Percentiles rank a stretch among this genome's conserved stretches.
These are phyloP conservation scores for Aspergillus fumigatus DNA, from an alignment of 2,329 filamentous ascomycete genomes.

Conservation along the genomic window DNA sequence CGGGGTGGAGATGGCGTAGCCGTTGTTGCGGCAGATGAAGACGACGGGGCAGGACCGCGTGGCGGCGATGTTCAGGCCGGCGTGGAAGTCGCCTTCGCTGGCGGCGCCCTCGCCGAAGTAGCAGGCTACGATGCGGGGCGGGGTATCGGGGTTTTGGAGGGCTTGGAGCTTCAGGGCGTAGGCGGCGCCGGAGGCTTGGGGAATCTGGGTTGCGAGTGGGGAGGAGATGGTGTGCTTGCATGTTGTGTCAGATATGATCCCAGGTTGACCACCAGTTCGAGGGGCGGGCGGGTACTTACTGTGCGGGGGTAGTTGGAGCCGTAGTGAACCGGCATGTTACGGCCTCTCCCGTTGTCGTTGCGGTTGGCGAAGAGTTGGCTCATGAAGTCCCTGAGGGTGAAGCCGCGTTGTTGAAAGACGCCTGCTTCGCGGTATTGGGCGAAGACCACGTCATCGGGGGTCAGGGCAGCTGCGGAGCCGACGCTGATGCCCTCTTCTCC, in stretches of 20 bases:
- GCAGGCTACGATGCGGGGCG: conserved; percentile 67
- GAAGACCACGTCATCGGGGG: conserved; percentile 84
- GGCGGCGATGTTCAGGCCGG: conserved; percentile 83
- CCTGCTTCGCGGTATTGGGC: conserved; percentile 93
- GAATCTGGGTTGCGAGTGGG: conserved; percentile 81
- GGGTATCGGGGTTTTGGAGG: conserved; percentile 63
- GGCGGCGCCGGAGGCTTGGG: conserved; percentile 79
- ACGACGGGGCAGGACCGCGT: conserved; percentile 82
- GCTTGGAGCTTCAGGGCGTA: conserved; percentile 83
- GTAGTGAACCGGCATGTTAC: conserved; percentile 98
- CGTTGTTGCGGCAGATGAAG: conserved; percentile 91
- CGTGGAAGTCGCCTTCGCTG: conserved; percentile 88
- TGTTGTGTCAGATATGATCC: conserved; percentile 44
- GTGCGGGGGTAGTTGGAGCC: conserved; percentile 80
- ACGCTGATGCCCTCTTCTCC: conserved; percentile 94
- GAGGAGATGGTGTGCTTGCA: conserved; percentile 79
- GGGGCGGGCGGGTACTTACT: conserved; percentile 45
- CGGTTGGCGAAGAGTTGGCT: conserved; percentile 86
- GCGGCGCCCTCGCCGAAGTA: conserved; percentile 92
- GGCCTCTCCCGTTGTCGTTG: conserved; percentile 72
- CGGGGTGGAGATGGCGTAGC: conserved; percentile 84
- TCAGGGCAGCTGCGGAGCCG: conserved; percentile 77
- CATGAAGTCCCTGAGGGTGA: conserved; percentile 87
- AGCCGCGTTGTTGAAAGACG: conserved; percentile 84
- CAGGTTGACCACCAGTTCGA: neutral